Percentiles rank a stretch among this genome's conserved stretches.
Evolutionary conservation across 768 basidiomycete genomes (phyloP).

Genomic region (Leccinum aurantiacum): DNA sequence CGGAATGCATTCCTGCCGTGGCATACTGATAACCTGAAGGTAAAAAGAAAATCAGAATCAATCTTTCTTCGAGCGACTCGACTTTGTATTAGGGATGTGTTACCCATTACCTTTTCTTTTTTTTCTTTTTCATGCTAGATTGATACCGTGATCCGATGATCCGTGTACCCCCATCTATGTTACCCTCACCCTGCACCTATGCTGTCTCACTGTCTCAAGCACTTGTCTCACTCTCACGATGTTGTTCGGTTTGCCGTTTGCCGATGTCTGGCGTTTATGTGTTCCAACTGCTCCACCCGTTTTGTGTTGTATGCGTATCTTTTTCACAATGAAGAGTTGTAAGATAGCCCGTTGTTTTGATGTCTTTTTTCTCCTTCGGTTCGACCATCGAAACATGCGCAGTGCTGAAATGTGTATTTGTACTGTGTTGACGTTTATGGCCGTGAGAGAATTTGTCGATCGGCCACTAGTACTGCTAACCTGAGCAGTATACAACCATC

Average conservation of each 20-base stretch:
- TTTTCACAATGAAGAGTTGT: background rate
- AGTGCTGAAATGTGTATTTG: too few species aligned
- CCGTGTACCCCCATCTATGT: constrained; percentile 4
- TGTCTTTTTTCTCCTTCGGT: background rate
- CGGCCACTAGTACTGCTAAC: too few species aligned
- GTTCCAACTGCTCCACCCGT: background rate
- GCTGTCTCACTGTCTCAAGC: background rate
- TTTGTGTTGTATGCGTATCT: background rate
- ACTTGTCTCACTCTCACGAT: background rate
- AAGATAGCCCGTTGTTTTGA: background rate
- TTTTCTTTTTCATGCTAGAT: background rate
- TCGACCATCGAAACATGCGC: background rate
- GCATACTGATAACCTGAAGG: constrained; percentile 18
- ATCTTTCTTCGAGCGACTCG: background rate
- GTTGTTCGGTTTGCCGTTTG: background rate
- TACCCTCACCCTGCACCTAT: background rate
- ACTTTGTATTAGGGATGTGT: background rate
- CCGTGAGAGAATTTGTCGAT: background rate
- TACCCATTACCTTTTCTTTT: background rate
- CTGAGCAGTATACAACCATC: background rate
- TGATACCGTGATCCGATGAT: constrained; percentile 1
- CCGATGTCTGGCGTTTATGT: background rate
- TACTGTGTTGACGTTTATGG: background rate
- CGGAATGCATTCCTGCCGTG: constrained; percentile 17
- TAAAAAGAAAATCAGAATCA: constrained; percentile 1